Base-by-base conservation (phyloP, 305 asterid species). In the Fraxinus dipetala region DNA sequence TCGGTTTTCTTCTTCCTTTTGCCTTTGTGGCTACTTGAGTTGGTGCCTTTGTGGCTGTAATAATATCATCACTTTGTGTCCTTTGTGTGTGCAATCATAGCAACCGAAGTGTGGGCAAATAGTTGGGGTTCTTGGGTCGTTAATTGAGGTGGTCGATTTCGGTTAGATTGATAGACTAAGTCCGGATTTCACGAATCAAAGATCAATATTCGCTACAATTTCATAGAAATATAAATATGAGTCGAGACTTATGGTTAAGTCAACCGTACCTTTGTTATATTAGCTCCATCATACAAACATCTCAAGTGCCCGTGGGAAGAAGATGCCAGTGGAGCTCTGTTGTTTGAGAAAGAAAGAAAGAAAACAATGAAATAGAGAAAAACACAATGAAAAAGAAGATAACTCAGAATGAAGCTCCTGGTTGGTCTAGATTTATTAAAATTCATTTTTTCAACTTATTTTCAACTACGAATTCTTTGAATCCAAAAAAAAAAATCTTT, bases 281-380 rank as follows among this genome's bases (percentile, higher is more conserved):
- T 86, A 40, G 75, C 73, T n/a, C 81, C 81, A 2, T 78, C 74
- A 79, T 76, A 87, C 79, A 65, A 70, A 82, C 80, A 18, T 76
- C 82, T 32, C 14, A 81, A 79, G 10, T 38, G 75, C 56, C 32
- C 75, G 26, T 76, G 79, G 28, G 80, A 82, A 32, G 89, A 83
- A 24, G 89, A 85, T 82, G 83, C 59, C 85, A 85, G 59, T 5
- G 89, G 80, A 51, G 40, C 78, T 84, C 93, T 90, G 90, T 76
- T 26, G 77, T 45, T 5, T 30, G 65, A 77, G 36, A 51, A 20
- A 45, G 35, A 1, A 0, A 22, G 7, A 0, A 43, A 59, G 45
- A 3, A 0, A 24, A 30, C n/a, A 43, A n/a, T 65, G 77, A 79
- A 26, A 73, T 32, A 72, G n/a, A 32, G 9, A 48, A 45, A 45